phyloP scores from a whole-genome alignment of 805 yeast species.

The Yamadazyma ubonensis region DNA sequence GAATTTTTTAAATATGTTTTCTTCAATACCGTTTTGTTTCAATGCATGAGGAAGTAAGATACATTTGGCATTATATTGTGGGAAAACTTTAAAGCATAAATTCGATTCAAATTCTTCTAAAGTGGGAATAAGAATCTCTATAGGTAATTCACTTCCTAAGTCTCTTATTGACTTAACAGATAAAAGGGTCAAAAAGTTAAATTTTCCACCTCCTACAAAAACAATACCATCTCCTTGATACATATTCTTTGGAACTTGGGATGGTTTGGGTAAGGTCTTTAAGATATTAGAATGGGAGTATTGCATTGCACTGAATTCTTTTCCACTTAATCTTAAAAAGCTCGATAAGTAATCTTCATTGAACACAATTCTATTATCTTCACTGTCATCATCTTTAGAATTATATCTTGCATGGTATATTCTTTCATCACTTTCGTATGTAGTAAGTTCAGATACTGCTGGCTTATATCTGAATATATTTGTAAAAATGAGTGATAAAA shows the following conservation, averaged over 20 bases:
- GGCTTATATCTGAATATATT: constrained; percentile 47
- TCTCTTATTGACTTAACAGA: constrained; percentile 65
- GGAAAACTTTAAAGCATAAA: constrained; percentile 42
- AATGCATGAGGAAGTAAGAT: constrained; percentile 36
- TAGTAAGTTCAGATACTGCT: constrained; percentile 36
- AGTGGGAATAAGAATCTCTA: constrained; percentile 79
- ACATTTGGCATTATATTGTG: constrained; percentile 39
- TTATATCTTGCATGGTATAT: constrained; percentile 56
- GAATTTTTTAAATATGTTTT: constrained; percentile 29
- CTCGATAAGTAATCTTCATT: constrained; percentile 52
- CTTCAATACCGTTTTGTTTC: constrained; percentile 14
- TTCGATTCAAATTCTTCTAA: constrained; percentile 69
- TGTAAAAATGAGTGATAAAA: constrained; percentile 44
- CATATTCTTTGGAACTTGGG: constrained; percentile 28
- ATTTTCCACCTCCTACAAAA: constrained; percentile 78
- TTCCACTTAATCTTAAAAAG: constrained; percentile 46
- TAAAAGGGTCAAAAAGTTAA: constrained; percentile 67
- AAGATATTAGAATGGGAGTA: constrained; percentile 49
- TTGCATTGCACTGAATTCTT: constrained; percentile 45
- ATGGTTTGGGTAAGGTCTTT: constrained; percentile 40
- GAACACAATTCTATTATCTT: constrained; percentile 33
- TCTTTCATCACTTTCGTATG: constrained; percentile 45
- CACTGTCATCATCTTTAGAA: constrained; percentile 27
- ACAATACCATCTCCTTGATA: constrained; percentile 56
- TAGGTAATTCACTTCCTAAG: constrained; percentile 67